These are phyloP conservation scores for Caryocar brasiliense DNA, from an alignment of 441 rosid species.

Conservation along the genomic window DNA sequence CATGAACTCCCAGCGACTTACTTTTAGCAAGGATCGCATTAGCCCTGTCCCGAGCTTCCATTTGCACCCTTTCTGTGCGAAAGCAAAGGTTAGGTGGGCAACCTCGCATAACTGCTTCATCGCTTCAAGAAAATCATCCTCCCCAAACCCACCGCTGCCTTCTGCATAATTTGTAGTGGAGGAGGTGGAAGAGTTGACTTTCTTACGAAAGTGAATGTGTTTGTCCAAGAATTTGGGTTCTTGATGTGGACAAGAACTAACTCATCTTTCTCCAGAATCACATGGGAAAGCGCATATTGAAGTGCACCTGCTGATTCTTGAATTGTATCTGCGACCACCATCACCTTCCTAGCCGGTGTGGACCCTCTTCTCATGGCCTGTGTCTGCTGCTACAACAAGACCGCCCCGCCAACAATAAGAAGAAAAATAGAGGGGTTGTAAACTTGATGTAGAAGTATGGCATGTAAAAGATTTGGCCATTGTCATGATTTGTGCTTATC, in stretches of 20 bases:
- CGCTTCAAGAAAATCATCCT: conserved; percentile 56
- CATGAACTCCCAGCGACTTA: conserved; percentile 37
- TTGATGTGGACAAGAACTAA: conserved; percentile 35
- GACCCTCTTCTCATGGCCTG: conserved; percentile 25
- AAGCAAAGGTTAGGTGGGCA: conserved; percentile 52
- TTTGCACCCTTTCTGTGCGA: conserved; percentile 23
- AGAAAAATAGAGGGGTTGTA: not conserved
- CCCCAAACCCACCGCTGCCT: conserved; percentile 14
- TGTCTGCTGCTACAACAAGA: not conserved
- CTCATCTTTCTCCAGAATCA: conserved; percentile 30
- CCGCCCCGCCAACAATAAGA: conserved; percentile 8
- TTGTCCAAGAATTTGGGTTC: conserved; percentile 42
- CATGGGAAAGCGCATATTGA: conserved; percentile 41
- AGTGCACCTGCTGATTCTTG: conserved; percentile 36
- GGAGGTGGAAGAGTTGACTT: conserved; percentile 18
- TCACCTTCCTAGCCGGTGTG: conserved; percentile 23
- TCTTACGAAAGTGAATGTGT: conserved; percentile 45
- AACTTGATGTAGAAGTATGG: conserved; percentile 4
- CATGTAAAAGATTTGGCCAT: not conserved
- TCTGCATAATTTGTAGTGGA: not conserved
- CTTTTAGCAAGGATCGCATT: conserved; percentile 38
- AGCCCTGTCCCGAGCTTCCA: conserved; percentile 50
- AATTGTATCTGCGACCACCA: conserved; percentile 42
- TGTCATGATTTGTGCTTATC: conserved; percentile 5
- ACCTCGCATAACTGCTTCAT: conserved; percentile 52